Percentiles rank a stretch among this genome's conserved stretches.
phyloP scores from a whole-genome alignment of 768 basidiomycete genomes.

The Suillus clintonianus region DNA sequence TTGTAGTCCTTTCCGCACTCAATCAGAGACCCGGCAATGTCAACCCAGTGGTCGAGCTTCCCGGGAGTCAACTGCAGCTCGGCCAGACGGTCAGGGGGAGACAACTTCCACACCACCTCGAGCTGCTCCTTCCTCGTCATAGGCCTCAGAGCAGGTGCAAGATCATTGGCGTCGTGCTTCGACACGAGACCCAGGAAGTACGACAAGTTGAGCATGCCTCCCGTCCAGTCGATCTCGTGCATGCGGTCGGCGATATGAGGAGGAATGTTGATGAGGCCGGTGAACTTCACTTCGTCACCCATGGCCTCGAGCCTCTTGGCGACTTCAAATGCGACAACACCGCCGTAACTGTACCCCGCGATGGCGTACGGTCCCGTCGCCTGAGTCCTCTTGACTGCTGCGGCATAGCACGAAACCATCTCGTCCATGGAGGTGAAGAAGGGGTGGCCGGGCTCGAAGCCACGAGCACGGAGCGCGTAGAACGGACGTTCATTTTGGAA shows the following conservation, averaged over 20 bases:
- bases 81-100: constrained; percentile 26
- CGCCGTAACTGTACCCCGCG: constrained; percentile 41
- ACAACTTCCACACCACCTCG: constrained; percentile 26
- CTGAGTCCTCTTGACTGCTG: constrained; percentile 28
- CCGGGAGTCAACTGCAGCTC: constrained; percentile 29
- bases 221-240: constrained; percentile 43
- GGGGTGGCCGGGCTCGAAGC: constrained; percentile 36
- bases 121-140: constrained; percentile 26
- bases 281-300: constrained; percentile 33
- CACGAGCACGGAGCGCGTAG: constrained; percentile 40
- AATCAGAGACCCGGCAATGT: constrained; percentile 32
- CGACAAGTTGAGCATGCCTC: constrained; percentile 42
- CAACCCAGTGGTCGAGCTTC: constrained; percentile 30
- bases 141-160: constrained; percentile 19
- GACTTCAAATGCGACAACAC: constrained; percentile 39
- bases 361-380: constrained; percentile 37
- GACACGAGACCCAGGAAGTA: constrained; percentile 40
- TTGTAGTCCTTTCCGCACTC: constrained; percentile 32
- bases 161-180: constrained; percentile 25
- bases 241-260: constrained; percentile 42
- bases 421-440: constrained; percentile 34
- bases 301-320: constrained; percentile 30
- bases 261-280: constrained; percentile 38
- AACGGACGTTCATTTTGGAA: constrained; percentile 41
- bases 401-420: constrained; percentile 34